Conservation (phyloP, 331 rosid species). For the Erythrophleum ivorense region DNA sequence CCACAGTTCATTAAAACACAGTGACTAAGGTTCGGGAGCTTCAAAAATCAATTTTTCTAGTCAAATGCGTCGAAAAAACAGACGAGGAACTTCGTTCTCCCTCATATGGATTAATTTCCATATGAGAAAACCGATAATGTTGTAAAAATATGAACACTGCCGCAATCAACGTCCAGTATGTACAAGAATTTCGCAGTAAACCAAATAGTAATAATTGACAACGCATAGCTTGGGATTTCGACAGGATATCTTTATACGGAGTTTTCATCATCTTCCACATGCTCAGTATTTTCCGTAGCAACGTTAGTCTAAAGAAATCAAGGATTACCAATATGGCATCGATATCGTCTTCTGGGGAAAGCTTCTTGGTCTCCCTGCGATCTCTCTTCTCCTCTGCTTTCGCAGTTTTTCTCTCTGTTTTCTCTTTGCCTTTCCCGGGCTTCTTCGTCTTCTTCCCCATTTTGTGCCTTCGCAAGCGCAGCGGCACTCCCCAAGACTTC, state of each 20-base stretch:
- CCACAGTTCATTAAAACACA: background rate
- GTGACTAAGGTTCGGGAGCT: background rate
- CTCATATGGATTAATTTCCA: background rate
- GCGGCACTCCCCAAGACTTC: background rate
- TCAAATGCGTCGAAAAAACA: background rate
- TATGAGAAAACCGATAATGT: background rate
- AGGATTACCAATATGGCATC: conserved; percentile 82
- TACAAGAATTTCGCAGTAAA: background rate
- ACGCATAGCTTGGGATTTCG: background rate
- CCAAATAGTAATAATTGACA: background rate
- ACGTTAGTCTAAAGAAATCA: background rate
- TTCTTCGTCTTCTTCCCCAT: conserved; percentile 99
- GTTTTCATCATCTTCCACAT: background rate
- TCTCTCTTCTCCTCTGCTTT: conserved; percentile 86
- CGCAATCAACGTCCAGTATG: background rate
- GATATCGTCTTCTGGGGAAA: conserved; percentile 97
- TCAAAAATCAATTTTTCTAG: conserved; percentile 5
- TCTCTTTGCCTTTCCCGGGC: conserved; percentile 93
- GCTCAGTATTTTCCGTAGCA: background rate
- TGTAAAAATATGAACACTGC: background rate
- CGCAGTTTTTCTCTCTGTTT: conserved; percentile 85
- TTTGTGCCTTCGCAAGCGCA: background rate
- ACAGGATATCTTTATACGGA: background rate
- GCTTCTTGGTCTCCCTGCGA: conserved; percentile 88
- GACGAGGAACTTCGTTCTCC: background rate